Evolutionary conservation across 306 rosid genomes (phyloP), one percentile per base, ranked within the genome.

Genomic region (Inga laurina): DNA sequence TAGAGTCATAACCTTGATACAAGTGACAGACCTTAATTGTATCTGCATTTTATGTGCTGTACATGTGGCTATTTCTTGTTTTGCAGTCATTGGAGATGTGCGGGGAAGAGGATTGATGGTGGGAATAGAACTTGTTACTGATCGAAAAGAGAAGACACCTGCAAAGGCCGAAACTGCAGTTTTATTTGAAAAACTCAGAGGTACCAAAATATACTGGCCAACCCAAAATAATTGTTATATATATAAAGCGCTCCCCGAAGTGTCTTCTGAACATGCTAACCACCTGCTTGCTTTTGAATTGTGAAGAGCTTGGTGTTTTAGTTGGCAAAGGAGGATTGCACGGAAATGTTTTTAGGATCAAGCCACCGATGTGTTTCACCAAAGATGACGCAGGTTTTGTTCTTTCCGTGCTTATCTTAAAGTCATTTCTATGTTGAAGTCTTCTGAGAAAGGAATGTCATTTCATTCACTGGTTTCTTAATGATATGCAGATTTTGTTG

Each of bases 341-440:
- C 49, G 99, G 99, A 41, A 92, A 92, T 82, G 97, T 92, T 37
- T 96, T 96, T 78, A 84, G 98, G 86, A 91, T 96, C 77, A 96
- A 94, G 76, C 98, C 98, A 48, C 98, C 99, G 0, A 92, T 93
- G 98, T 93, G 98, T 84, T 96, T 96, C 86, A 84, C 82, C 87
- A 93, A 86, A 89, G 92, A 96, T 37, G 99, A 96, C 70, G 97
- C 98, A 78, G 97, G 98, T 93, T 88, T 56, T 61, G 19, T 76
- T 76, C 59, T 70, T 52, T 62, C 44, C 15, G 70, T 9, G 37
- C 81, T 65, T 66, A 59, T 59, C 79, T 48, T 59, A 46, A 64
- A 79, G 66, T 54, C 39, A 51, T 24, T 72, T 34, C 62, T 65
- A 64, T 13, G 39, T 81, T 18, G 77, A 81, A 41, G 67, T 66